A percentile compares a stretch with the other conserved stretches of the same genome.
Evolutionary conservation across 2,329 filamentous ascomycete species (phyloP).

Genomic region (Colletotrichum cordylinicola): DNA sequence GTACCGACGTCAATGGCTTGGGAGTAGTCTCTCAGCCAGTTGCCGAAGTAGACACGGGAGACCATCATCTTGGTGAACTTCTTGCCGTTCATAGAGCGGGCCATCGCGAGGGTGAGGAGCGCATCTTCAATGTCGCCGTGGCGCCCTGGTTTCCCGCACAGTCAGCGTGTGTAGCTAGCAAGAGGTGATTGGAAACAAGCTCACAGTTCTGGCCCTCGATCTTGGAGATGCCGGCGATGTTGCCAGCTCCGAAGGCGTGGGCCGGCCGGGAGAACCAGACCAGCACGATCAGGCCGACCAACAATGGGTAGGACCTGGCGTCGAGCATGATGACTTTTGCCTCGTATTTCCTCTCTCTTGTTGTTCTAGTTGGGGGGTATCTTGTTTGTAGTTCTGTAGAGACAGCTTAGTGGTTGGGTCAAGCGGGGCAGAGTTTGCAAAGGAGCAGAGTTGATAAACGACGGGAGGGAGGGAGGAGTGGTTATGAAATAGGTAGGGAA

Average conservation of each 20-base stretch:
- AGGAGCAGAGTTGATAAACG: neutral
- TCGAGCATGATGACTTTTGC: conserved; percentile 47
- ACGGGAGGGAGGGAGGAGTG: neutral
- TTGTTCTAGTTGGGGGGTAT: neutral
- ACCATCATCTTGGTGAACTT: conserved; percentile 90
- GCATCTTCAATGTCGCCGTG: conserved; percentile 95
- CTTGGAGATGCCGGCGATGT: conserved; percentile 81
- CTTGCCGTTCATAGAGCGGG: conserved; percentile 62
- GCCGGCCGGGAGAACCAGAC: conserved; percentile 71
- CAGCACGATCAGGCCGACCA: conserved; percentile 65
- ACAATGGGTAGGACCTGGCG: conserved; percentile 52
- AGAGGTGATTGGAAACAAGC: conserved; percentile 28
- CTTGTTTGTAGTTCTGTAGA: neutral
- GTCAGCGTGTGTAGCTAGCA: conserved; percentile 21
- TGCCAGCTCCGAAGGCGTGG: conserved; percentile 85
- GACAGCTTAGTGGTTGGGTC: conserved; percentile 6
- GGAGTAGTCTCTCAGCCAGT: conserved; percentile 93
- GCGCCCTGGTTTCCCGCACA: conserved; percentile 62
- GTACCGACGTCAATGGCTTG: conserved; percentile 94
- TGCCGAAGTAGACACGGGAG: conserved; percentile 92
- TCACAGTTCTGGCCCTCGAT: conserved; percentile 84
- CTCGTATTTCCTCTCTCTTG: neutral
- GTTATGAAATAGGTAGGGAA: neutral
- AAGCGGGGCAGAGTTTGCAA: conserved; percentile 2
- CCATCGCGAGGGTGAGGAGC: conserved; percentile 73